Conservation (phyloP, 2,329 filamentous ascomycete genomes). For the Alternaria metachromatica region DNA sequence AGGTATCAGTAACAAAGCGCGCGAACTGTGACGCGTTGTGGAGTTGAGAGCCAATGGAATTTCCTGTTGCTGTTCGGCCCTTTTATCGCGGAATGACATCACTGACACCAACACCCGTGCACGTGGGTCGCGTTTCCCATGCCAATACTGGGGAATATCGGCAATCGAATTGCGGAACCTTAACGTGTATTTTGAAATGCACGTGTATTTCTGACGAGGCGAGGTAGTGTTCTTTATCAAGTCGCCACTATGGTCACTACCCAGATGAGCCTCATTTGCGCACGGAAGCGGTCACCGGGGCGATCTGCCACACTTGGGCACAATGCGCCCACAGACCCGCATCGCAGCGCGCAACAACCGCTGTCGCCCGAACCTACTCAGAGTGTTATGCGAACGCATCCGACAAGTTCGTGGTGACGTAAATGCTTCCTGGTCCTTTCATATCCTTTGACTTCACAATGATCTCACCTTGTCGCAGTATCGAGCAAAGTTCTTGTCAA, state of each 20-base stretch:
- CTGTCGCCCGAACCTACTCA: neutral
- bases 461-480: neutral
- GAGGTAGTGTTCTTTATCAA: neutral
- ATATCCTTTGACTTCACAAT: neutral
- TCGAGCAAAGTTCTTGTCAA: neutral
- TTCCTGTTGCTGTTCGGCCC: neutral
- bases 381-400: neutral
- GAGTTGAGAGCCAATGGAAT: neutral
- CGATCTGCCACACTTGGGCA: neutral
- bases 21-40: constrained; percentile 18
- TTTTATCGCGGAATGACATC: neutral
- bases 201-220: neutral
- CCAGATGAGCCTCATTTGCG: neutral
- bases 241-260: neutral
- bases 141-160: constrained; percentile 3
- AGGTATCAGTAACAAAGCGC: constrained; percentile 2
- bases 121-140: neutral
- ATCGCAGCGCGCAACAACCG: neutral
- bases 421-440: neutral
- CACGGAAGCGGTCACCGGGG: neutral
- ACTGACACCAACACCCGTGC: neutral
- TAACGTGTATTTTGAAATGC: neutral
- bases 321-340: neutral
- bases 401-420: neutral
- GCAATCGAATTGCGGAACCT: neutral